Conservation (phyloP, 2,329 filamentous ascomycete species). For the Paracorniculantispora psalliotae region DNA sequence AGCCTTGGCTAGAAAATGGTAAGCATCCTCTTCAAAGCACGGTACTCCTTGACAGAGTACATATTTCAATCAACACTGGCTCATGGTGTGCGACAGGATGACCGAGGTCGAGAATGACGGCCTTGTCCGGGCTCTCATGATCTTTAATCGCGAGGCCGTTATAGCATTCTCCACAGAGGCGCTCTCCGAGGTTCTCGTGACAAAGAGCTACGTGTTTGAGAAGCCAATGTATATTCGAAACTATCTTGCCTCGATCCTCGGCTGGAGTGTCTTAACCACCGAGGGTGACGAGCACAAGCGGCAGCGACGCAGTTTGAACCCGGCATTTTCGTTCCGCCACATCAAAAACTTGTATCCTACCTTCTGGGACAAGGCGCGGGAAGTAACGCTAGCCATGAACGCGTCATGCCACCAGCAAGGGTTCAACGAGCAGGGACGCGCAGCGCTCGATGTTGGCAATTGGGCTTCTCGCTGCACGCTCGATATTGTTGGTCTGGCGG, state of each 20-base stretch:
- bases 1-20: too few relatives aligned
- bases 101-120: too few relatives aligned
- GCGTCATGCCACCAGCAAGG: too few relatives aligned
- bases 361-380: slow-evolving; percentile 56
- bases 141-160: too few relatives aligned
- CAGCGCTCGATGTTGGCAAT: background rate
- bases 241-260: slow-evolving; percentile 34
- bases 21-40: too few relatives aligned
- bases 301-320: slow-evolving; percentile 61
- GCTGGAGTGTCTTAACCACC: slow-evolving; percentile 55
- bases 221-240: background rate
- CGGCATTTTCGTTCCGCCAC: slow-evolving; percentile 63
- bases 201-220: background rate
- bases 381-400: background rate
- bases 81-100: too few relatives aligned
- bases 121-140: too few relatives aligned
- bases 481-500: background rate
- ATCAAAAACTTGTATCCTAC: slow-evolving; percentile 65
- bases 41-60: too few relatives aligned
- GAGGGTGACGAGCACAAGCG: slow-evolving; percentile 70
- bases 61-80: too few relatives aligned
- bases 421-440: too few relatives aligned
- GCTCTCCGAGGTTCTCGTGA: background rate
- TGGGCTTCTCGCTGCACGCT: background rate
- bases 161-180: too few relatives aligned